phyloP scores from a whole-genome alignment of 2,329 filamentous ascomycete species.

The Penicillium sp. region DNA sequence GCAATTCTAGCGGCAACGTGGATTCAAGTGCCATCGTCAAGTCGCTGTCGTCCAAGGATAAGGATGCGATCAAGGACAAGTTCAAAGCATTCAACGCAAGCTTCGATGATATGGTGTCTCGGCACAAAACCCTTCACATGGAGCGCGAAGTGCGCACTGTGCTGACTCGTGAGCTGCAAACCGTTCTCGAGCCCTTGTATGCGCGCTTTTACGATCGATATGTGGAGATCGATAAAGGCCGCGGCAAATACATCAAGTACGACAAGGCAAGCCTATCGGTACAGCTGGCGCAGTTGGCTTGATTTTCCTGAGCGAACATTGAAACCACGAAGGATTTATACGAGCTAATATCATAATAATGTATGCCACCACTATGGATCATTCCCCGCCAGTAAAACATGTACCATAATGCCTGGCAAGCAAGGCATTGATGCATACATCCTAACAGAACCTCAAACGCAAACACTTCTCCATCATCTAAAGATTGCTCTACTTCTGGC shows the following conservation, averaged over 20 bases:
- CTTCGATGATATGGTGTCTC: slow-evolving; percentile 84
- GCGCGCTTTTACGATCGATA: slow-evolving; percentile 95
- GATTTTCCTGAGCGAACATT: background rate
- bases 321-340: background rate
- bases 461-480: too few relatives aligned
- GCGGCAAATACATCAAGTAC: slow-evolving; percentile 97
- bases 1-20: slow-evolving; percentile 63
- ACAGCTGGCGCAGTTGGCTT: slow-evolving; percentile 46
- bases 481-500: too few relatives aligned
- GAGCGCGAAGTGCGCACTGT: slow-evolving; percentile 82
- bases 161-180: slow-evolving; percentile 80
- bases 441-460: too few relatives aligned
- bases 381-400: background rate
- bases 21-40: slow-evolving; percentile 86
- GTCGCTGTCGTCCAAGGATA: slow-evolving; percentile 81
- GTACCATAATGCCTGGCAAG: too few relatives aligned
- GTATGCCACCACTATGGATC: background rate
- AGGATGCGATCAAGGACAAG: slow-evolving; percentile 94
- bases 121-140: slow-evolving; percentile 83
- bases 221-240: slow-evolving; percentile 95
- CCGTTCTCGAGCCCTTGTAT: slow-evolving; percentile 91
- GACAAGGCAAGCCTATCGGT: slow-evolving; percentile 79
- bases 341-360: slow-evolving; percentile 14
- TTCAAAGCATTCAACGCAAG: slow-evolving; percentile 86
- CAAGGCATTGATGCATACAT: too few relatives aligned